Conservation (phyloP, 202 grass and related monocot species). For the Musa balbisiana region DNA sequence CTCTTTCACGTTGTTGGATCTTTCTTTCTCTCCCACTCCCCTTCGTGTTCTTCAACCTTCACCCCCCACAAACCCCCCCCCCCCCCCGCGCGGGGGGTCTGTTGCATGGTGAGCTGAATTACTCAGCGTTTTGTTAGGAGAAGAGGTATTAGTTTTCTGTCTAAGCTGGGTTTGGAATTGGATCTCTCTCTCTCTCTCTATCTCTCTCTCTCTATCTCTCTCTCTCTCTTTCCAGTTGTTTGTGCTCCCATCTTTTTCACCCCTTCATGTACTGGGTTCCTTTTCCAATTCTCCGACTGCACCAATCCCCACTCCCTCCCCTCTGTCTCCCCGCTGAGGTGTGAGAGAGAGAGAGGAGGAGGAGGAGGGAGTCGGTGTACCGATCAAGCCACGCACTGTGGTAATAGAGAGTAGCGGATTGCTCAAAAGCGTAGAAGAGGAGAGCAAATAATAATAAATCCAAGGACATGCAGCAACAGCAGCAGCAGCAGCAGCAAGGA, state of each 20-base stretch:
- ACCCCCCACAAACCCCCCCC: no score
- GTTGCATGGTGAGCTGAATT: background rate
- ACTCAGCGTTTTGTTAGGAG: no score
- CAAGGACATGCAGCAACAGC: conserved; percentile 13
- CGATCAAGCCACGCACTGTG: background rate
- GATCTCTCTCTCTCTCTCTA: conserved; percentile 17
- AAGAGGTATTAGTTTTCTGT: background rate
- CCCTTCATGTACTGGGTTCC: conserved; percentile 19
- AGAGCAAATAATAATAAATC: conserved; percentile 36
- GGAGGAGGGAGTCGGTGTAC: background rate
- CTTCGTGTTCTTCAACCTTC: background rate
- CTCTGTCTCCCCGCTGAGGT: conserved; percentile 12
- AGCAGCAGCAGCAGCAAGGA: conserved; percentile 25
- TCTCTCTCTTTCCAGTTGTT: conserved; percentile 52
- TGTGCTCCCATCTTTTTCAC: conserved; percentile 44
- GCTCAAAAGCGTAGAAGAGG: background rate
- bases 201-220: conserved; percentile 37
- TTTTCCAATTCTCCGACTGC: conserved; percentile 18
- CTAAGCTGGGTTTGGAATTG: background rate
- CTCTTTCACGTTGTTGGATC: background rate
- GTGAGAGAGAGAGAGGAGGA: conserved; percentile 22
- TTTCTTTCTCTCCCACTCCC: background rate
- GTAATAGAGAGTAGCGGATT: background rate
- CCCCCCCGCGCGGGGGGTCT: no score
- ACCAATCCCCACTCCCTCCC: conserved; percentile 15